phyloP scores from a whole-genome alignment of 2,329 filamentous ascomycete species.

The Zalaria obscura region DNA sequence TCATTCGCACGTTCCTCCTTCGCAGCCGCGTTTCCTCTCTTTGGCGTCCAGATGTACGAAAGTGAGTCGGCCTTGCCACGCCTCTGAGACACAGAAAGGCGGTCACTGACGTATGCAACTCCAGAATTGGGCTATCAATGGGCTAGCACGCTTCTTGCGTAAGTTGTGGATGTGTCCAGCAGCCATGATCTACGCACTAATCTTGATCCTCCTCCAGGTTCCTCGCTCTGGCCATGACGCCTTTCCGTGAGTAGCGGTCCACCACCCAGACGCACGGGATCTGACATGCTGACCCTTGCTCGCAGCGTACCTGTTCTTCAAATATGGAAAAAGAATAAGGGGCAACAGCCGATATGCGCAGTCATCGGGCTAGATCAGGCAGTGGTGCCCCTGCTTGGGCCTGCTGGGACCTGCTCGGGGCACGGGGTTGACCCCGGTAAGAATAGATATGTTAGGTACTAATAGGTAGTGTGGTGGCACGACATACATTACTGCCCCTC shows the following conservation, averaged over 20 bases:
- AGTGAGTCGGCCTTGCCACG: conserved; percentile 21
- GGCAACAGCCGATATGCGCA: conserved; percentile 32
- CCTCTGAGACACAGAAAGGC: conserved; percentile 13
- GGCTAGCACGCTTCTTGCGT: conserved; percentile 29
- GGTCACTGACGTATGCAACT: conserved; percentile 25
- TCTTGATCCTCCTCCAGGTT: conserved; percentile 14
- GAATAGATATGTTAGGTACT: not conserved
- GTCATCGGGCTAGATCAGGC: conserved; percentile 3
- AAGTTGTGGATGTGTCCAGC: conserved; percentile 10
- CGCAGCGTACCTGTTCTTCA: conserved; percentile 32
- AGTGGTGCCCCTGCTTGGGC: not conserved
- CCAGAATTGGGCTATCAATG: conserved; percentile 34
- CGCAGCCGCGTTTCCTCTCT: conserved; percentile 32
- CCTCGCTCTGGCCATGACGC: conserved; percentile 34
- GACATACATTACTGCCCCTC: not conserved
- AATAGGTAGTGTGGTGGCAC: not conserved
- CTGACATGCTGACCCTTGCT: conserved; percentile 8
- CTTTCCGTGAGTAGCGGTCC: conserved; percentile 19
- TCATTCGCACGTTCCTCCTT: conserved; percentile 34
- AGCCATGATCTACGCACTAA: not conserved
- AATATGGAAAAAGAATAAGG: conserved; percentile 34
- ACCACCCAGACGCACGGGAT: conserved; percentile 11
- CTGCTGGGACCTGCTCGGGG: not conserved
- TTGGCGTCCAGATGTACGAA: conserved; percentile 38
- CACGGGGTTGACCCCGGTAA: too few relatives aligned